Evolutionary conservation across 1,284 basidiomycete species (phyloP), one percentile per base, ranked within the genome.

Genomic region (Ganoderma sinense): DNA sequence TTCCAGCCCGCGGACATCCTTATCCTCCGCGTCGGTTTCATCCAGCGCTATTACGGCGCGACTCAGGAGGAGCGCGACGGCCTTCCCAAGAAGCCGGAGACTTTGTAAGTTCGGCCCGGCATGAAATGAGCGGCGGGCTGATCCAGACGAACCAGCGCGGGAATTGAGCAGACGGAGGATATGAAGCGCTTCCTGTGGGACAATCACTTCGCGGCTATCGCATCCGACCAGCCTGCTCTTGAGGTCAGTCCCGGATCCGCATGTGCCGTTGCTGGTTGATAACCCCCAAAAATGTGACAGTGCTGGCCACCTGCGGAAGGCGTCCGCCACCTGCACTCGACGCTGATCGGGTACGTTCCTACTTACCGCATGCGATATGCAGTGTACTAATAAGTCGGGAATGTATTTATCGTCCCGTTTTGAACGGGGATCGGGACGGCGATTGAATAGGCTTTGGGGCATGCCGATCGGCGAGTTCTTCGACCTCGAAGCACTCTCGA

Each of bases 391-490:
- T 4, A 7, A n/a, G n/a, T n/a, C n/a, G 31, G 14, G 20, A 8
- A 18, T 23, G 20, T 18, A 14, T 26, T 20, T 40, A n/a, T n/a
- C 41, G 41, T 51, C 18, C 20, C 7, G 20, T 29, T 26, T 55
- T 3, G 20, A 40, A 33, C 31, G 11, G 13, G 53, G 18, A 31
- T 51, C 36, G 26, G 43, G 2, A 51, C 45, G 29, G 43, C 11
- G 3, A 33, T 31, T n/a, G 68, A 29, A 29, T 61, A 91, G 90
- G 4, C 79, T 91, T 10, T 92, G 89, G 88, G 89, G 90, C 14
- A 91, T 92, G 90, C 91, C 91, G 16, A 89, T 91, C 65, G 89
- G 89, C 86, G 91, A 92, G 79, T 85, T 91, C 71, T 92, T 92
- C 77, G 91, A 92, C 78, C 80, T 92, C 43, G 90, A 92, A 76